Base-by-base conservation (phyloP, 768 basidiomycete species). In the Zangia roseola region DNA sequence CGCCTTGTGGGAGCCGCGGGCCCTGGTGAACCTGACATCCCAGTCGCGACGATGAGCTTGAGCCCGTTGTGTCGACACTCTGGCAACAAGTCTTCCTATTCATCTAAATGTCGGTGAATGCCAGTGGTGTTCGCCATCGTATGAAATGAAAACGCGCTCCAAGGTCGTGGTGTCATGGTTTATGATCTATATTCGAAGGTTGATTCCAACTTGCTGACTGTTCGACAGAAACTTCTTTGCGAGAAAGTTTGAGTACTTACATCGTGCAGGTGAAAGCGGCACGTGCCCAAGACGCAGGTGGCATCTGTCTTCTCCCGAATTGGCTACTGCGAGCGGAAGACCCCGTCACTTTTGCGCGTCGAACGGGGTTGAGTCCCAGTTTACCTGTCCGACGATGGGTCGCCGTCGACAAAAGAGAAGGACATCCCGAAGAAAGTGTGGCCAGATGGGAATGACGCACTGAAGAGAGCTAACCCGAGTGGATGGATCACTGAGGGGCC, bases 161-260 rank as follows among this genome's bases (percentile, higher is more conserved):
- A 43, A 91, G 84, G 81, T 91, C 33, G 59, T 83, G 13, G 80
- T 93, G 7, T 91, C 90, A 0, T 90, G 91, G 86, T 73, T 91
- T 49, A 88, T 90, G 67, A 89, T 95, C 23, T 79, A 83, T 49
- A 78, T 85, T 49, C 78, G 92, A 48, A 83, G 81, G 87, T 88
- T 20, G 10, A 61, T 40, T 20, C n/a, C 14, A 16, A 7, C 31
- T 7, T 4, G 14, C 31, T 31, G 31, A 6, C 2, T 30, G 14
- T 31, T 16, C 31, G 28, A 36, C 60, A 88, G 87, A 63, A 72
- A 76, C 52, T 89, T 84, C 67, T 90, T 92, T 55, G 80, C 82
- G 0, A 77, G 72, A 59, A 84, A 84, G 63, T 88, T 88, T 58
- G 69, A 80, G 46, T 69, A 81, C n/a, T n/a, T n/a, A n/a, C 59